Evolutionary conservation across 2,329 filamentous ascomycete species (phyloP).

Genomic region (Fusarium hainanense): DNA sequence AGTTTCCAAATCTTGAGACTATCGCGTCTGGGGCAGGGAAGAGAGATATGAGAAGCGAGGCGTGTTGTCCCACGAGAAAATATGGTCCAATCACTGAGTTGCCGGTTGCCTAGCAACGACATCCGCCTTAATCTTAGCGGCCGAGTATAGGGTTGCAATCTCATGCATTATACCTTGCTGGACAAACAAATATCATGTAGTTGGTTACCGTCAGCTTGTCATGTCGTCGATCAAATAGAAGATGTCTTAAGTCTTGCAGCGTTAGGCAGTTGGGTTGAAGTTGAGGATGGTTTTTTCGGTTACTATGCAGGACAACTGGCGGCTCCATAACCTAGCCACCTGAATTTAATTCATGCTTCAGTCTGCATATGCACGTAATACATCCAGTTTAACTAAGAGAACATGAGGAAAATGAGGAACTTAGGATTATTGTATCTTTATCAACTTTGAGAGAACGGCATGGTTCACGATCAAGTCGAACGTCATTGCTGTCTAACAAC

Average conservation of each 20-base stretch:
- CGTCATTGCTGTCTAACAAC: background rate
- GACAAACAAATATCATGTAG: background rate
- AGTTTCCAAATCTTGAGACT: constrained; percentile 50
- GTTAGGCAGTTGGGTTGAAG: background rate
- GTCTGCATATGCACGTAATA: background rate
- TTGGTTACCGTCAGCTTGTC: background rate
- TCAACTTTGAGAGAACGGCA: background rate
- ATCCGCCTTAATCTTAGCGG: constrained; percentile 14
- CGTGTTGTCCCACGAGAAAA: constrained; percentile 45
- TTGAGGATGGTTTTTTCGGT: background rate
- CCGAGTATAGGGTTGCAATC: constrained; percentile 26
- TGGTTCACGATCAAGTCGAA: background rate
- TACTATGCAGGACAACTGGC: constrained; percentile 4
- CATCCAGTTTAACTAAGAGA: background rate
- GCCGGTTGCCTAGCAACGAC: constrained; percentile 51
- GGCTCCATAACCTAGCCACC: background rate
- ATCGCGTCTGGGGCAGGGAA: constrained; percentile 49
- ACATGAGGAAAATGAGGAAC: background rate
- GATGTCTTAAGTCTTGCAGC: background rate
- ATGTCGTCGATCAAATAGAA: background rate
- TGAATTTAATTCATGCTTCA: background rate
- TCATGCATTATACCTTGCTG: constrained; percentile 11
- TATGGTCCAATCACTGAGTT: constrained; percentile 47
- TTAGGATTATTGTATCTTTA: background rate
- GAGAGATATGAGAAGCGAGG: constrained; percentile 35